Evolutionary conservation across 441 rosid genomes (phyloP), one percentile per base, ranked within the genome.

Genomic region (Brassica balearica): DNA sequence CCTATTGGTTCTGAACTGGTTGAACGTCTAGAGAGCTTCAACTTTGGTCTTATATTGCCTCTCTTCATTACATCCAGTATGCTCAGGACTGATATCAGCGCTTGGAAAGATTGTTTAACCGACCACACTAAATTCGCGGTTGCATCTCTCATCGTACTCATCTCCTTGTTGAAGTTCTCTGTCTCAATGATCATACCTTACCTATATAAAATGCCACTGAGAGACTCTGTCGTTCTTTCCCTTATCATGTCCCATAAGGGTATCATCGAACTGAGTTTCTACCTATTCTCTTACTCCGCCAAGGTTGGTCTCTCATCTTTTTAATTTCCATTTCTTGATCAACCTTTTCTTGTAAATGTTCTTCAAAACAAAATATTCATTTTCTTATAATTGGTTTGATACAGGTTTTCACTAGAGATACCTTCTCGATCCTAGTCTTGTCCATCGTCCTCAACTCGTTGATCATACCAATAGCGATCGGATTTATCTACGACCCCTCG

Each of bases 1-100:
- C 91, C 95, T 2, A 25, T 90, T 6, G 95, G 89, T 27, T 87
- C 91, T 10, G 80, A 75, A 9, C 34, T 90, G 71, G 82, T 78
- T 0, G 89, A 86, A 20, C 84, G 84, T 22, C 51, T 87, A 4
- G 89, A 84, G 46, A 12, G 75, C 20, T 77, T 81, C 51, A 72
- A 73, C 0, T 14, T 71, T 0, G 73, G 80, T 34, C 36, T 82
- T 22, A 67, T 88, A 19, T 34, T 73, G 43, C 80, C 82, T 22
- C 41, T 79, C 10, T 83, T 43, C 53, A 17, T 81, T 3, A 2
- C 70, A 19, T 46, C 76, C 0, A 43, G 60, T 14, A 61, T 77
- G 27, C 81, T 88, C 20, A 78, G 81, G 38, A 1, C 53, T 9
- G 77, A 76, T 68, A 11, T 61, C 14, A 11, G 0, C 3, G 1